Percentiles rank a stretch among this genome's conserved stretches.
Evolutionary conservation across 2,329 filamentous ascomycete species (phyloP).

Genomic region (Sphaerostilbella broomeana): DNA sequence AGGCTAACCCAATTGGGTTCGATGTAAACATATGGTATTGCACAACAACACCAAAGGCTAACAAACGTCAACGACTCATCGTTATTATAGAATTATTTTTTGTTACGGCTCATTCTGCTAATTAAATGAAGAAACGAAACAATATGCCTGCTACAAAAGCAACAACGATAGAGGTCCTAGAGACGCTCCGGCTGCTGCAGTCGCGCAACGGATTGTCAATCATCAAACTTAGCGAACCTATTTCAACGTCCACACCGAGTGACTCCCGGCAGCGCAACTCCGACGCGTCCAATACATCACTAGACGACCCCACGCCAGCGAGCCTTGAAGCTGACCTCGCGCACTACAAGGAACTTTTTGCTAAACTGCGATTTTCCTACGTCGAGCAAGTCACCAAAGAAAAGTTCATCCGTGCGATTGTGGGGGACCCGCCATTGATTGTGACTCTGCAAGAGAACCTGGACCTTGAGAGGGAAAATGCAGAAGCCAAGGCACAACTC

Average conservation of each 20-base stretch:
- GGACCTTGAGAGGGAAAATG: conserved; percentile 61
- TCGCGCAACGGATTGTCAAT: conserved; percentile 61
- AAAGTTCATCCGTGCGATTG: conserved; percentile 89
- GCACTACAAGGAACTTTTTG: conserved; percentile 93
- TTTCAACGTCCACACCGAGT: conserved; percentile 45
- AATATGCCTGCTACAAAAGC: background rate
- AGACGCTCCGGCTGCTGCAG: conserved; percentile 47
- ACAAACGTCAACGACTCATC: background rate
- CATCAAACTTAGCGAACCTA: conserved; percentile 68
- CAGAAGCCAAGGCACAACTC: conserved; percentile 66
- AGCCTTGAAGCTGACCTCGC: conserved; percentile 75
- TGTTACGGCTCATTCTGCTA: background rate
- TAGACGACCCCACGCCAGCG: conserved; percentile 64
- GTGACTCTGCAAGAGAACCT: conserved; percentile 77
- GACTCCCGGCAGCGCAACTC: conserved; percentile 53
- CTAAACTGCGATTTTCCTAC: conserved; percentile 93
- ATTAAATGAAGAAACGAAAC: background rate
- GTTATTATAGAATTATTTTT: background rate
- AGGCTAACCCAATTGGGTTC: conserved; percentile 24
- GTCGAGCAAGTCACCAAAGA: conserved; percentile 98
- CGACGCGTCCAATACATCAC: conserved; percentile 60
- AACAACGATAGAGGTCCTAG: conserved; percentile 37
- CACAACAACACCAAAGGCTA: conserved; percentile 2
- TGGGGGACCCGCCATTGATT: conserved; percentile 81
- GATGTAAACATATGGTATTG: conserved; percentile 33